Evolutionary conservation across 495 filamentous ascomycete genomes (phyloP).

Genomic region (Articulospora tetracladia): DNA sequence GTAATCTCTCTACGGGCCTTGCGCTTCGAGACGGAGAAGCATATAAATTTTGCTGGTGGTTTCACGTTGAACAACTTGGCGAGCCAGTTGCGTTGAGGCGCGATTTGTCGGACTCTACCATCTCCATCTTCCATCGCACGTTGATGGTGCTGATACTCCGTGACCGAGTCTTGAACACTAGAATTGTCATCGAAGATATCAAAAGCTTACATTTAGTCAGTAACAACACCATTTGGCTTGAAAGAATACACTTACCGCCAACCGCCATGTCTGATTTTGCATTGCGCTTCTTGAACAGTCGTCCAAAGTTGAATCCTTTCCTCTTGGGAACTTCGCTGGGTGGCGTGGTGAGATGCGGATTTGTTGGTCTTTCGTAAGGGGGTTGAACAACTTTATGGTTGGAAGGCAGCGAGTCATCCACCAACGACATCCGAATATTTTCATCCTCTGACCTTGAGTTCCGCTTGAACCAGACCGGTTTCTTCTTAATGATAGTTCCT

Average conservation of each 20-base stretch:
- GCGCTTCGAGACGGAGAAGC: slow-evolving; percentile 64
- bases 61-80: slow-evolving; percentile 85
- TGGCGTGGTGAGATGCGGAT: background rate
- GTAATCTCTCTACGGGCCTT: slow-evolving; percentile 72
- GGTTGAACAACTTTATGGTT: slow-evolving; percentile 17
- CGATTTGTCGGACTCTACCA: slow-evolving; percentile 40
- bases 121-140: slow-evolving; percentile 2
- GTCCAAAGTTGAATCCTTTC: slow-evolving; percentile 38
- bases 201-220: slow-evolving; percentile 3
- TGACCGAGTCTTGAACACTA: slow-evolving; percentile 13
- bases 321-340: slow-evolving; percentile 29
- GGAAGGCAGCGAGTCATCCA: slow-evolving; percentile 7
- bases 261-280: slow-evolving; percentile 26
- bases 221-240: background rate
- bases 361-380: slow-evolving; percentile 5
- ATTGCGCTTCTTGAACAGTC: slow-evolving; percentile 42
- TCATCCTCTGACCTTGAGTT: slow-evolving; percentile 39
- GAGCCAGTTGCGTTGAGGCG: slow-evolving; percentile 75
- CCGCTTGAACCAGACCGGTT: slow-evolving; percentile 64
- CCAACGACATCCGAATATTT: slow-evolving; percentile 2
- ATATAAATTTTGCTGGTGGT: slow-evolving; percentile 67
- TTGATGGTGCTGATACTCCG: background rate
- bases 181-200: slow-evolving; percentile 18
- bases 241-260: slow-evolving; percentile 10
- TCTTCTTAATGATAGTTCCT: slow-evolving; percentile 44